Conservation (phyloP, 371 early-diverging fungal species). For the Umbelopsis sp. region DNA sequence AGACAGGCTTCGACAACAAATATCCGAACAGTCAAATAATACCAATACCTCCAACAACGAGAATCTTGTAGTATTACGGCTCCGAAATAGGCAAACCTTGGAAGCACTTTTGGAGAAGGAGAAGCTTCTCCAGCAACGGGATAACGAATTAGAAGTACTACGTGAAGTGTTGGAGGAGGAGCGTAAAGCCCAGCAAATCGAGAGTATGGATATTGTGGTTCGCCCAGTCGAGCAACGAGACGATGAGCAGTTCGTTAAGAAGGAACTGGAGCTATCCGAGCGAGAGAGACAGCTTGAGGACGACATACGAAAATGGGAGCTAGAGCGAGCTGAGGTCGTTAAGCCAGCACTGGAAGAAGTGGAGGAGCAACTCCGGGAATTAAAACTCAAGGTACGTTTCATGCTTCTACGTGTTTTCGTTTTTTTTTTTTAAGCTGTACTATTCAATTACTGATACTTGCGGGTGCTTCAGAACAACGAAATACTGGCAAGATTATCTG, state of each 20-base stretch:
- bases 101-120: conserved; percentile 6
- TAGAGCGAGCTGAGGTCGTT: conserved; percentile 38
- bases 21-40: conserved; percentile 25
- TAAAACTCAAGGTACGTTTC: conserved; percentile 42
- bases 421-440: too few species aligned
- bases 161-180: conserved; percentile 7
- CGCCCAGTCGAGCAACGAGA: conserved; percentile 18
- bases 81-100: conserved; percentile 24
- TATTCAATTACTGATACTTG: too few species aligned
- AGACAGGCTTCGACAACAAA: conserved; percentile 32
- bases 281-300: conserved; percentile 38
- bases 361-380: conserved; percentile 39
- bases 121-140: conserved; percentile 3
- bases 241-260: conserved; percentile 25
- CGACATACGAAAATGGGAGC: conserved; percentile 25
- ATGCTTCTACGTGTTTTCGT: neutral
- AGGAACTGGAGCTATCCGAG: conserved; percentile 31
- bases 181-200: conserved; percentile 12
- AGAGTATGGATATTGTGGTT: neutral
- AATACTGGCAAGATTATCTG: conserved; percentile 38
- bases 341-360: conserved; percentile 47
- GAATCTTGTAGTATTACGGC: conserved; percentile 25
- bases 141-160: neutral
- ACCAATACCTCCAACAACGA: conserved; percentile 25
- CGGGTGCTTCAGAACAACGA: conserved; percentile 36